Evolutionary conservation across 371 early-diverging fungal genomes (phyloP), one percentile per base, ranked within the genome.

Genomic region (Mortierella sp.): DNA sequence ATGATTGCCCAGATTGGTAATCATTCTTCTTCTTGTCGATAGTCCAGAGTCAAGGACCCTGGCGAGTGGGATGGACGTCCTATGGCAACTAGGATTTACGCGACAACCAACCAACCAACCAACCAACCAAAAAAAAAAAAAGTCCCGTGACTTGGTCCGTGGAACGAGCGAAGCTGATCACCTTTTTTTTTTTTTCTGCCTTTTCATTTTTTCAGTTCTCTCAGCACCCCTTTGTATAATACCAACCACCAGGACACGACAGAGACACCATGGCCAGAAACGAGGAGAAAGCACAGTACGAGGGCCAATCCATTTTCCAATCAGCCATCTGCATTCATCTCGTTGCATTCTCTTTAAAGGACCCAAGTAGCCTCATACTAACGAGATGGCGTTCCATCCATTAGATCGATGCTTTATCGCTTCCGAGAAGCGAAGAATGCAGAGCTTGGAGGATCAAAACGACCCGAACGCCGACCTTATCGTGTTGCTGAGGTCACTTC

Each of bases 271-370:
- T 77, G 98, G 98, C 98, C 37, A 92, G 97, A 82, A 97, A 97
- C 84, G 94, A 97, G 86, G 98, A 98, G 74, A 98, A 98, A 81
- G 97, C 97, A 25, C 96, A 98, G 91, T 87, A 84, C 68, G 82
- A 37, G 37, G 37, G 9, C 3, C 37, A 37, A 37, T 37, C 37
- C 9, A 9, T 9, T 37, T 37, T 37, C 37, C 37, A 37, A 72
- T 26, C 23, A 28, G 16, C 18, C 30, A n/a, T 12, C 16, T 6
- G 37, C 26, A 23, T 57, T 45, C n/a, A n/a, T n/a, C n/a, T n/a
- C n/a, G n/a, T n/a, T n/a, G n/a, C n/a, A 64, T 26, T 62, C 7
- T 25, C 47, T 52, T 23, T 25, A 15, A 18, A 52, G 30, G 11
- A 7, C 2, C 14, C 46, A 51, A 55, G n/a, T 9, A 14, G 6